Percentiles rank a stretch among this genome's conserved stretches.
Evolutionary conservation across 352 stramenopile genomes (phyloP).

Genomic region (Pythium aristosporum): DNA sequence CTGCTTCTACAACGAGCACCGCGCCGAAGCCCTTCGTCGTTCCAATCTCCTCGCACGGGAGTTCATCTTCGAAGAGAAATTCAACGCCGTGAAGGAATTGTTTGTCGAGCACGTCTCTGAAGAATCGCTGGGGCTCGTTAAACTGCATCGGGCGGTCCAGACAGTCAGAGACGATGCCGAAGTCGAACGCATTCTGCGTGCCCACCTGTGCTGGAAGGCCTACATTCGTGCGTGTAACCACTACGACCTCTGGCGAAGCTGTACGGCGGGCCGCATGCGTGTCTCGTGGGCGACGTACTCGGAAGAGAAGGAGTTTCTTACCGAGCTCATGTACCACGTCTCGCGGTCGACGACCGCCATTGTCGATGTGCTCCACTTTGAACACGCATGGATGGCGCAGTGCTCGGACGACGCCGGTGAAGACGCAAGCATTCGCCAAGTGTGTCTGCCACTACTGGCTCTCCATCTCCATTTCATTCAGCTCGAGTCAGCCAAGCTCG

Average conservation of each 20-base stretch:
- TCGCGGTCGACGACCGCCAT: constrained; percentile 46
- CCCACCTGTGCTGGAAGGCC: constrained; percentile 69
- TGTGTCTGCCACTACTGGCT: constrained; percentile 67
- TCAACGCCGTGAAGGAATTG: constrained; percentile 53
- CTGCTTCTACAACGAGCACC: constrained; percentile 72
- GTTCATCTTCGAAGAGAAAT: constrained; percentile 75
- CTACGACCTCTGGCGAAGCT: constrained; percentile 76
- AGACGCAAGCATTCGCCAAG: constrained; percentile 41
- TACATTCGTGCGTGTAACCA: constrained; percentile 63
- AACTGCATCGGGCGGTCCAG: constrained; percentile 50
- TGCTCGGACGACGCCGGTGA: constrained; percentile 47
- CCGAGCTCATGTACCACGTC: constrained; percentile 76
- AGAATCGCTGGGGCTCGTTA: constrained; percentile 65
- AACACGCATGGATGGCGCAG: constrained; percentile 68
- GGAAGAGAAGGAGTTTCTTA: constrained; percentile 76
- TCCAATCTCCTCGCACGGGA: constrained; percentile 66
- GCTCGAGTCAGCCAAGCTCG: constrained; percentile 67
- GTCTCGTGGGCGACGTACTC: constrained; percentile 46
- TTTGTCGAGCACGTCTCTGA: constrained; percentile 60
- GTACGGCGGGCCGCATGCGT: constrained; percentile 30
- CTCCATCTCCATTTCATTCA: constrained; percentile 80
- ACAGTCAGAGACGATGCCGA: constrained; percentile 38
- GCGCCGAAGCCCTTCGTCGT: constrained; percentile 52
- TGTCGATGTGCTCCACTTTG: constrained; percentile 80
- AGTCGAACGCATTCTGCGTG: constrained; percentile 55